Conservation (phyloP, 1,139 yeast species). For the Pichia sp. region DNA sequence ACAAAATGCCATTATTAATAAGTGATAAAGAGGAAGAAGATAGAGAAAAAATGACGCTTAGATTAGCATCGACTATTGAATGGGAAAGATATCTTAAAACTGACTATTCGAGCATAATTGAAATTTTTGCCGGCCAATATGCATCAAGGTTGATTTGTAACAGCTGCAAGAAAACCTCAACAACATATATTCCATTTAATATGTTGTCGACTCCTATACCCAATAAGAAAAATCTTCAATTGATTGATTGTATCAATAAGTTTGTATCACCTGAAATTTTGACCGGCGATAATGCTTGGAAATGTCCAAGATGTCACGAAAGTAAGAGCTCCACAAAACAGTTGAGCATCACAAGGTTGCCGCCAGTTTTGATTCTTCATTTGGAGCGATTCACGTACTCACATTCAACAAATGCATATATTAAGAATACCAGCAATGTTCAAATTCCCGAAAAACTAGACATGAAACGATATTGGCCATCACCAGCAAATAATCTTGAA, state of each 20-base stretch:
- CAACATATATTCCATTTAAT: slow-evolving; percentile 72
- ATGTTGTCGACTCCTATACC: slow-evolving; percentile 69
- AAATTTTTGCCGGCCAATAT: slow-evolving; percentile 48
- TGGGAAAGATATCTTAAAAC: slow-evolving; percentile 89
- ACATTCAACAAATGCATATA: slow-evolving; percentile 9
- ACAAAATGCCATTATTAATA: slow-evolving; percentile 39
- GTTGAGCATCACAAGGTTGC: slow-evolving; percentile 53
- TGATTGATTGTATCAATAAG: slow-evolving; percentile 59
- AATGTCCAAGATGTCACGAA: slow-evolving; percentile 60
- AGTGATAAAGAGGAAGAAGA: slow-evolving; percentile 69
- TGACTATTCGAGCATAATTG: slow-evolving; percentile 79
- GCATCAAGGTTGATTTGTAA: slow-evolving; percentile 72
- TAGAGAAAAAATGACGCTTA: slow-evolving; percentile 66
- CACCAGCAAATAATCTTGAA: slow-evolving; percentile 35
- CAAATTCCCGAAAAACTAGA: slow-evolving; percentile 35
- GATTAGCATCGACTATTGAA: slow-evolving; percentile 85
- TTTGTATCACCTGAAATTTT: slow-evolving; percentile 62
- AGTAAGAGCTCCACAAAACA: slow-evolving; percentile 41
- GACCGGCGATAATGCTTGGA: slow-evolving; percentile 72
- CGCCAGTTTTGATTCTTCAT: slow-evolving; percentile 57
- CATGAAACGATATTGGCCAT: slow-evolving; percentile 77
- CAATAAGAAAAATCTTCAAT: slow-evolving; percentile 23
- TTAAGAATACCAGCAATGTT: slow-evolving; percentile 5
- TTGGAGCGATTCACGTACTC: slow-evolving; percentile 55
- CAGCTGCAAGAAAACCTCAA: slow-evolving; percentile 70